Base-by-base conservation (phyloP, 345 rosid genomes). In the Erodium maritimum region DNA sequence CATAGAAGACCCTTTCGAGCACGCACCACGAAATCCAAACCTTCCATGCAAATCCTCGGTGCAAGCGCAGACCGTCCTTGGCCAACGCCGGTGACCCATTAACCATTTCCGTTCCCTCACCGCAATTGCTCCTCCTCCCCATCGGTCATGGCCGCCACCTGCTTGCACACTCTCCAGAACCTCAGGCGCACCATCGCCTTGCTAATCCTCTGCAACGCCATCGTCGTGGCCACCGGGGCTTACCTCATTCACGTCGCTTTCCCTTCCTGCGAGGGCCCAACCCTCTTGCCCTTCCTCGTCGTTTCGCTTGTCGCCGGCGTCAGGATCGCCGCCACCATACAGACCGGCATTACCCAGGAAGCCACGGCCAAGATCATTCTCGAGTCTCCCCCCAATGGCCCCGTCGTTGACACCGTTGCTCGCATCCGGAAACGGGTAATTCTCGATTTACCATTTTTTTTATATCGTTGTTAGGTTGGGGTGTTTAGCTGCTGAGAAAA, bases 311-410 rank as follows among this genome's bases (percentile, higher is more conserved):
- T 75, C 19, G 85, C 96, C 11, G 75, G 51, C 22, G 22, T 82
- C 55, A 81, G 80, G 65, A 67, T 91, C 46, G 66, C 71, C 23
- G 75, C 75, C 22, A 84, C 85, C 87, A 58, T 84, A 19, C 60
- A 62, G 24, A 75, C 80, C 1, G 95, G 82, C 5, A 62, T 78
- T 52, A 78, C 93, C 1, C 98, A 91, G 60, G 80, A 70, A 62
- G 83, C 85, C 63, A 77, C 83, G 52, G 96, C 98, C 52, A 70
- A 45, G 50, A 56, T 77, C 19, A 75, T 91, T 52, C 75, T 79
- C 58, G 77, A 80, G 65, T 84, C 88, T 54, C 74, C 82, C 7
- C 52, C 77, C 23, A 71, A 72, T 19, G 34, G 14, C 50, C 42
- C 67, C 20, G 61, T 53, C 37, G 50, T 61, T 13, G 84, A 80